Percentiles rank a stretch among this genome's conserved stretches.
These are phyloP conservation scores for Pseudognaphalium luteoalbum DNA, from an alignment of 129 eudicot genomes.

Conservation along the genomic window DNA sequence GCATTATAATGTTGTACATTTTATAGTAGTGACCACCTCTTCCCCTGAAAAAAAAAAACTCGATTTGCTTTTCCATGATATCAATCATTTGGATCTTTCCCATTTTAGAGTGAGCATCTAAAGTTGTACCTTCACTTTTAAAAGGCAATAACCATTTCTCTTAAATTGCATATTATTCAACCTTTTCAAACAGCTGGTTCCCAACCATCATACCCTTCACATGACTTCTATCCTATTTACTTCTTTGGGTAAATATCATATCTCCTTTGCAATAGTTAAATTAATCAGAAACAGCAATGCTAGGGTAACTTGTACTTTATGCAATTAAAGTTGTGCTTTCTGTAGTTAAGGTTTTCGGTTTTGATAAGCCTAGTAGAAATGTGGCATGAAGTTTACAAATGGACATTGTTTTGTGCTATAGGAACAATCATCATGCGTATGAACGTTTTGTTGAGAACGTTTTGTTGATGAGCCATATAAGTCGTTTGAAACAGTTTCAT, in stretches of 20 bases:
- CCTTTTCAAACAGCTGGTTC: constrained; percentile 28
- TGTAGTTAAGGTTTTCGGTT: not conserved
- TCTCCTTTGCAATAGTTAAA: not conserved
- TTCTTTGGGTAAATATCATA: constrained; percentile 11
- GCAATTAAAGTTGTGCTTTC: not conserved
- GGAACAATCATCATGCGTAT: not conserved
- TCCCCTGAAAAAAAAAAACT: constrained; percentile 31
- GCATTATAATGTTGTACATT: constrained; percentile 32
- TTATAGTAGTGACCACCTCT: constrained; percentile 31
- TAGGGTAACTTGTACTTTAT: constrained; percentile 8
- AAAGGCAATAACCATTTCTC: constrained; percentile 32
- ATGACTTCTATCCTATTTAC: constrained; percentile 23
- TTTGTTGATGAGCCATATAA: not conserved
- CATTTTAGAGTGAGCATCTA: constrained; percentile 32
- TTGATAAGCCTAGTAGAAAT: not conserved
- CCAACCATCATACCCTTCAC: constrained; percentile 33
- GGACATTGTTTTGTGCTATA: not conserved
- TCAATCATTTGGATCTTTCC: constrained; percentile 36
- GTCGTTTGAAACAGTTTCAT: not conserved
- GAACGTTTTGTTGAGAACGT: not conserved
- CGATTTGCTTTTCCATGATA: constrained; percentile 24
- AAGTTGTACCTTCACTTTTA: constrained; percentile 37
- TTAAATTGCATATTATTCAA: constrained; percentile 7
- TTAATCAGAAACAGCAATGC: constrained; percentile 8
- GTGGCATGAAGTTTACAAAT: not conserved